Evolutionary conservation across 331 rosid species (phyloP).

Genomic region (Dryas integrifolia): DNA sequence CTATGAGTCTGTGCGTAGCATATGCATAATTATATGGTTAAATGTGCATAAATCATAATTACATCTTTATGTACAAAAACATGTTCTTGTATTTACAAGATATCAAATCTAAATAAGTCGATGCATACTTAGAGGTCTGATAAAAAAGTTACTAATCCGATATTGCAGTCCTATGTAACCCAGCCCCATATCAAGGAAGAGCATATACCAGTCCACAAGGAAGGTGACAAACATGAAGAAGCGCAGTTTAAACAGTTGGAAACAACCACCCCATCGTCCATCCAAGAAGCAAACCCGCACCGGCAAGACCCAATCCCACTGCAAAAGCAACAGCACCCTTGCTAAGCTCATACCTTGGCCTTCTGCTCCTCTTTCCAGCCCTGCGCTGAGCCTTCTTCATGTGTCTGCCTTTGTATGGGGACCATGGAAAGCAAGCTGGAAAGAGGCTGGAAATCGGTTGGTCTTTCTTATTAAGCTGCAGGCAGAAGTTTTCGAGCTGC

Average conservation of each 20-base stretch:
- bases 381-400: slow-evolving; percentile 33
- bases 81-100: slow-evolving; percentile 2
- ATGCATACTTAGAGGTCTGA: slow-evolving; percentile 2
- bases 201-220: neutral
- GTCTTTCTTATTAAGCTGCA: slow-evolving; percentile 58
- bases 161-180: neutral
- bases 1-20: neutral
- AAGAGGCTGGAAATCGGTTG: slow-evolving; percentile 43
- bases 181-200: neutral
- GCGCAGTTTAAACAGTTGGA: slow-evolving; percentile 30
- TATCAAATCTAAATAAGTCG: slow-evolving; percentile 6
- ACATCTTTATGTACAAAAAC: neutral
- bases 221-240: neutral
- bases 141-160: neutral
- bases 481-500: slow-evolving; percentile 76
- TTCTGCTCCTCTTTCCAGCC: slow-evolving; percentile 33
- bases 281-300: slow-evolving; percentile 56
- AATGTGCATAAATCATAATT: neutral
- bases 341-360: slow-evolving; percentile 35
- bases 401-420: slow-evolving; percentile 34
- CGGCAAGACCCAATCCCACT: slow-evolving; percentile 66
- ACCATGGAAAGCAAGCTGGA: slow-evolving; percentile 40
- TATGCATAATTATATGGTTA: neutral
- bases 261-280: slow-evolving; percentile 81
- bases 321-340: slow-evolving; percentile 54